Conservation (phyloP, 140 eudicot genomes). For the Bidens hawaiensis region DNA sequence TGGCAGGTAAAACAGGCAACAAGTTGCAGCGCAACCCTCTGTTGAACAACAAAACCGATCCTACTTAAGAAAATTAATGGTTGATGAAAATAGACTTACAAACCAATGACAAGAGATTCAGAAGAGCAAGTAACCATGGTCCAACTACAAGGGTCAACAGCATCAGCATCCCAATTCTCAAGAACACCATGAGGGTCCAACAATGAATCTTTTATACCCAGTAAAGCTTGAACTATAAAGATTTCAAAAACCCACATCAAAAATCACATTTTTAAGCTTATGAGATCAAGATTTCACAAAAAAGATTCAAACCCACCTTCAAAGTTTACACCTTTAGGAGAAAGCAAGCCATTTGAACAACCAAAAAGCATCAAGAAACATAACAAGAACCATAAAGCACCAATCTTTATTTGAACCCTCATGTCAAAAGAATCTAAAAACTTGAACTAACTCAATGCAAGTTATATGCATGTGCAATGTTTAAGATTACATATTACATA, state of each 20-base stretch:
- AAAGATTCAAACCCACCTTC: slow-evolving; percentile 52
- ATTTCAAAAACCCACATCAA: slow-evolving; percentile 19
- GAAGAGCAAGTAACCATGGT: slow-evolving; percentile 84
- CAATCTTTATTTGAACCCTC: slow-evolving; percentile 28
- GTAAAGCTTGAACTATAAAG: slow-evolving; percentile 77
- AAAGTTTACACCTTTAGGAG: slow-evolving; percentile 92
- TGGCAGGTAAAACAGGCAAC: too few relatives aligned
- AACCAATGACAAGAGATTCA: slow-evolving; percentile 71
- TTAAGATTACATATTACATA: slow-evolving; percentile 28
- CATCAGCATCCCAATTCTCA: slow-evolving; percentile 89
- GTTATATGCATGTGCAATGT: neutral
- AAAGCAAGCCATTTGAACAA: slow-evolving; percentile 55
- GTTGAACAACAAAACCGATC: too few relatives aligned
- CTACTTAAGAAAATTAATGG: too few relatives aligned
- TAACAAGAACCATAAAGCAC: slow-evolving; percentile 39
- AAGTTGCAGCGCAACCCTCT: too few relatives aligned
- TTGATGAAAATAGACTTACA: slow-evolving; percentile 48
- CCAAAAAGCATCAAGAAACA: slow-evolving; percentile 38
- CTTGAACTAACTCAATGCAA: slow-evolving; percentile 1
- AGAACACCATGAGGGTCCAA: slow-evolving; percentile 87
- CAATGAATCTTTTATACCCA: slow-evolving; percentile 70
- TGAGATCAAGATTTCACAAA: slow-evolving; percentile 10
- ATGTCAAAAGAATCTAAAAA: slow-evolving; percentile 21
- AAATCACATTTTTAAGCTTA: slow-evolving; percentile 18
- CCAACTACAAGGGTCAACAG: slow-evolving; percentile 99